Evolutionary conservation across 2,329 filamentous ascomycete genomes (phyloP).

Genomic region (Fulvia fulva): DNA sequence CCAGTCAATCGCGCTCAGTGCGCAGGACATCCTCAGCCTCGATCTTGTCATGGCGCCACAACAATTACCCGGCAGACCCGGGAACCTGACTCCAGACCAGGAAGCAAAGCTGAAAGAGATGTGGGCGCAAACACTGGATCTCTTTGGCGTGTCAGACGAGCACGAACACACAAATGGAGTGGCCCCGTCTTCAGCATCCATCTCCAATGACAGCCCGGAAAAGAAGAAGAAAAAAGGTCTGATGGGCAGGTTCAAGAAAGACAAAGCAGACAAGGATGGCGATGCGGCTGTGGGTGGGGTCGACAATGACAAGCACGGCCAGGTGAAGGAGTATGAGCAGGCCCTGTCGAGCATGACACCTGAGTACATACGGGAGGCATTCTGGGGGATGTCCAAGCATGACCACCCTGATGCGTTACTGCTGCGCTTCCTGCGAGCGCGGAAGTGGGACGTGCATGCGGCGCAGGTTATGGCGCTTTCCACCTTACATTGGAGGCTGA

Average conservation of each 20-base stretch:
- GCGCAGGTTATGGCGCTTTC: conserved; percentile 91
- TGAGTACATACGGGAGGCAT: conserved; percentile 71
- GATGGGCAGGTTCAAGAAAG: conserved; percentile 65
- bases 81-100: conserved; percentile 84
- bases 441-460: conserved; percentile 93
- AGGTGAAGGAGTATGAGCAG: conserved; percentile 79
- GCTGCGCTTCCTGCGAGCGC: conserved; percentile 77
- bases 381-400: conserved; percentile 94
- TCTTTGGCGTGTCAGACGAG: conserved; percentile 60
- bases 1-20: conserved; percentile 9
- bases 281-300: conserved; percentile 48
- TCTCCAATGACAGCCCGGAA: conserved; percentile 28
- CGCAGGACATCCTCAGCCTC: conserved; percentile 7
- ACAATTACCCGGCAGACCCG: conserved; percentile 65
- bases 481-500: conserved; percentile 84
- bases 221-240: conserved; percentile 72
- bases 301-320: conserved; percentile 84
- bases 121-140: conserved; percentile 71
- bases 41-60: conserved; percentile 6
- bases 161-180: conserved; percentile 25
- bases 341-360: conserved; percentile 73
- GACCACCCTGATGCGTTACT: conserved; percentile 86
- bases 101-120: conserved; percentile 83
- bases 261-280: conserved; percentile 51
- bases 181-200: conserved; percentile 13